phyloP scores from a whole-genome alignment of 73 alveolate species.

The Blepharisma japonicum region DNA sequence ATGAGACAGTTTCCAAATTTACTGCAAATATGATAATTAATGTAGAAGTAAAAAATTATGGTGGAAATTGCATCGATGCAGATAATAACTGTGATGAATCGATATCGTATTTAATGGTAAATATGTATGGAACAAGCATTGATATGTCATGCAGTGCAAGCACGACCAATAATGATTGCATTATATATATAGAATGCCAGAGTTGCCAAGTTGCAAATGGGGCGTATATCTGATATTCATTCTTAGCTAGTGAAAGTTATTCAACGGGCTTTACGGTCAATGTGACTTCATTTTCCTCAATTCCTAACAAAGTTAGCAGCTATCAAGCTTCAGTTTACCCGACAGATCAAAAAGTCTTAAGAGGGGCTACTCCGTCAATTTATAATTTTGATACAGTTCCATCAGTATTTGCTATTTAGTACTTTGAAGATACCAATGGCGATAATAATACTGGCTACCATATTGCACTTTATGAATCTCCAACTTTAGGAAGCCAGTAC shows the following conservation, averaged over 20 bases:
- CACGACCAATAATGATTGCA: neutral
- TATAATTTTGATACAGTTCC: neutral
- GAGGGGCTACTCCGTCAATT: slow-evolving; percentile 15
- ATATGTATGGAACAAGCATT: neutral
- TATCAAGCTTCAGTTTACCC: neutral
- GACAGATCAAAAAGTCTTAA: neutral
- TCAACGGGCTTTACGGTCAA: neutral
- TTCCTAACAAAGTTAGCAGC: slow-evolving; percentile 5
- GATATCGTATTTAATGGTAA: neutral
- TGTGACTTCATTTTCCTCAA: slow-evolving; percentile 18
- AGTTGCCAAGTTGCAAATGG: neutral
- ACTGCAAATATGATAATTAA: neutral
- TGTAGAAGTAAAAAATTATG: neutral
- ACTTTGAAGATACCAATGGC: neutral
- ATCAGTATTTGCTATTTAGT: slow-evolving; percentile 3
- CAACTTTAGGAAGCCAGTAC: neutral
- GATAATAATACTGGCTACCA: slow-evolving; percentile 20
- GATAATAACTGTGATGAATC: neutral
- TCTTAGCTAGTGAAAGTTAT: neutral
- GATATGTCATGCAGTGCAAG: neutral
- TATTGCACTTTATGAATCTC: neutral
- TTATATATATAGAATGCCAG: neutral
- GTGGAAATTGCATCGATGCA: neutral
- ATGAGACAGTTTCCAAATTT: neutral
- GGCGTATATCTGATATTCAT: neutral